phyloP scores from a whole-genome alignment of 768 basidiomycete species.

The Clitopilus passeckerianus region DNA sequence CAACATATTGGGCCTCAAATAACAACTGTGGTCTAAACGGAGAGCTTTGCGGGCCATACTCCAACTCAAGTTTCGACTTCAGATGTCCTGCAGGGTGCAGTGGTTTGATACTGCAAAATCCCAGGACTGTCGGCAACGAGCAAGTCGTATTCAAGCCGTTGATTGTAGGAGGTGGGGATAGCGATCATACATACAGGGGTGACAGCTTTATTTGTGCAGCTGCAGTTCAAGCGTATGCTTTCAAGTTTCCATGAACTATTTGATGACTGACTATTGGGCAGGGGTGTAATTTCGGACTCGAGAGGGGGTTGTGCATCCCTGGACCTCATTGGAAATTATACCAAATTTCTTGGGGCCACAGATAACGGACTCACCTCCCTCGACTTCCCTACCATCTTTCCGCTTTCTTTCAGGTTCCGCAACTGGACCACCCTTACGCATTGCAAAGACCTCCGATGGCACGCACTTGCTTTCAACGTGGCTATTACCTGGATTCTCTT shows the following conservation, averaged over 20 bases:
- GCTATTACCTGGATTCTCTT: constrained; percentile 64
- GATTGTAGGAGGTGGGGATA: constrained; percentile 83
- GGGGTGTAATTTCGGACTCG: constrained; percentile 58
- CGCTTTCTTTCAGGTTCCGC: constrained; percentile 59
- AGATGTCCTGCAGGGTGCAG: constrained; percentile 77
- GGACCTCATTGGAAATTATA: constrained; percentile 67
- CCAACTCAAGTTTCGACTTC: constrained; percentile 59
- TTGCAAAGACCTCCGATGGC: constrained; percentile 67
- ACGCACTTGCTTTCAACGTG: constrained; percentile 70
- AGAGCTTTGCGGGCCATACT: constrained; percentile 56
- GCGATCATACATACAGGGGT: constrained; percentile 66
- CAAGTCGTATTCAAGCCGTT: constrained; percentile 66
- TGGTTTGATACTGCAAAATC: constrained; percentile 62
- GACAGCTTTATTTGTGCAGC: constrained; percentile 85
- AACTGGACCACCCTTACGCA: constrained; percentile 43
- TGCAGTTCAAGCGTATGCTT: constrained; percentile 70
- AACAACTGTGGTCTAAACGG: constrained; percentile 76
- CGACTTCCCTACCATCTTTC: constrained; percentile 73
- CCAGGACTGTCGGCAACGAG: constrained; percentile 64
- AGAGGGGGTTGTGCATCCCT: constrained; percentile 77
- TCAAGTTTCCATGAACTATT: constrained; percentile 3
- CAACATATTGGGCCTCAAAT: constrained; percentile 65
- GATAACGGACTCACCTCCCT: constrained; percentile 64
- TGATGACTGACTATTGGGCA: constrained; percentile 19
- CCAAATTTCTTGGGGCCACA: constrained; percentile 54